Percentiles rank a stretch among this genome's conserved stretches.
These are phyloP conservation scores for Hamamelis virginiana DNA, from an alignment of 164 flowering plant genomes.

Conservation along the genomic window DNA sequence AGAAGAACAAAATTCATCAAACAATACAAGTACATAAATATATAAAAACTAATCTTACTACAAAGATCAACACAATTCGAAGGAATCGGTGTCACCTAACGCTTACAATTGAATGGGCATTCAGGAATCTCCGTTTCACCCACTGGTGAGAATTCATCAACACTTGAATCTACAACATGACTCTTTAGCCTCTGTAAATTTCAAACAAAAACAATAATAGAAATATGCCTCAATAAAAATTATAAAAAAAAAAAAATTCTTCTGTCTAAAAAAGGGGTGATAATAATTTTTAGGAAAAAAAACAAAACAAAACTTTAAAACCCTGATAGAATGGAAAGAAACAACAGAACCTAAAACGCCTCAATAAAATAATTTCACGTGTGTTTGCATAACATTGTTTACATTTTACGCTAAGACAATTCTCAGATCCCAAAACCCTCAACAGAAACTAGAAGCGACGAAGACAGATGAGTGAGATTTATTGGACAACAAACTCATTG, in stretches of 20 bases:
- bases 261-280: neutral
- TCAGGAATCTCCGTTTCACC: neutral
- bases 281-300: neutral
- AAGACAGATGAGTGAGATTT: neutral
- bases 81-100: neutral
- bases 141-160: neutral
- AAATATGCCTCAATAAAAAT: too few species aligned
- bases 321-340: neutral
- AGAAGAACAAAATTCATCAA: neutral
- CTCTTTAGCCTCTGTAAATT: neutral
- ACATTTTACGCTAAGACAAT: neutral
- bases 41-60: neutral
- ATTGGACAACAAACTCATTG: neutral
- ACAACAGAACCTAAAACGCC: too few species aligned
- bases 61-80: neutral
- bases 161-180: neutral
- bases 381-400: too few species aligned
- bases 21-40: neutral
- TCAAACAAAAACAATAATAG: neutral
- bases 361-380: too few species aligned
- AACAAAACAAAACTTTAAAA: neutral
- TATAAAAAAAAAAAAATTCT: too few species aligned
- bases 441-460: neutral
- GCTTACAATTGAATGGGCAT: neutral
- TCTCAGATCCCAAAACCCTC: constrained; percentile 2